A percentile compares a stretch with the other conserved stretches of the same genome.
Evolutionary conservation across 257 asterid species (phyloP).

Genomic region (Solanum virginianum): DNA sequence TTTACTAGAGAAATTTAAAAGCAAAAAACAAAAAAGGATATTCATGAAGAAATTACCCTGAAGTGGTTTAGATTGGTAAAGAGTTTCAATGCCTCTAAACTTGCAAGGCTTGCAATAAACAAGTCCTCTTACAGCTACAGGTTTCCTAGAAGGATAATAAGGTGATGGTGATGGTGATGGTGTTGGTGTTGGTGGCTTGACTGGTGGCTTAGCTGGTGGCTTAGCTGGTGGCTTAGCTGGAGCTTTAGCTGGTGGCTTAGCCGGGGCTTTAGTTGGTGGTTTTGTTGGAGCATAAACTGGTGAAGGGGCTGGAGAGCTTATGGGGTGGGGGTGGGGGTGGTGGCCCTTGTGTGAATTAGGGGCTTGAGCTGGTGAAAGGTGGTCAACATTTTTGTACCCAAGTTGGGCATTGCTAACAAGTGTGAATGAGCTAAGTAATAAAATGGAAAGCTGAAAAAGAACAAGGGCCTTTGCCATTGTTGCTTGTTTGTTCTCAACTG

Average conservation of each 20-base stretch:
- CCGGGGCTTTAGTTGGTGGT: background rate
- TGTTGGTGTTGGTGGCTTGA: background rate
- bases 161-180: background rate
- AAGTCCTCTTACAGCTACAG: conserved; percentile 39
- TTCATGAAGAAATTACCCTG: conserved; percentile 11
- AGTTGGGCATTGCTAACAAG: background rate
- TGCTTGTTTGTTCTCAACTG: background rate
- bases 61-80: conserved; percentile 29
- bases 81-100: conserved; percentile 33
- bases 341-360: background rate
- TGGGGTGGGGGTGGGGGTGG: background rate
- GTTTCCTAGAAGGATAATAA: conserved; percentile 9
- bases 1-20: background rate
- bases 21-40: background rate
- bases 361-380: background rate
- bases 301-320: background rate
- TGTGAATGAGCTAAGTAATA: background rate
- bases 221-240: background rate
- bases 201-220: background rate
- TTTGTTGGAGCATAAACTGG: background rate
- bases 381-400: background rate
- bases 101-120: conserved; percentile 69
- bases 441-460: background rate
- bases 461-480: background rate
- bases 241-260: background rate